A percentile compares a stretch with the other conserved stretches of the same genome.
Evolutionary conservation across 129 eudicot genomes (phyloP).

Genomic region (Flaveria linearis): DNA sequence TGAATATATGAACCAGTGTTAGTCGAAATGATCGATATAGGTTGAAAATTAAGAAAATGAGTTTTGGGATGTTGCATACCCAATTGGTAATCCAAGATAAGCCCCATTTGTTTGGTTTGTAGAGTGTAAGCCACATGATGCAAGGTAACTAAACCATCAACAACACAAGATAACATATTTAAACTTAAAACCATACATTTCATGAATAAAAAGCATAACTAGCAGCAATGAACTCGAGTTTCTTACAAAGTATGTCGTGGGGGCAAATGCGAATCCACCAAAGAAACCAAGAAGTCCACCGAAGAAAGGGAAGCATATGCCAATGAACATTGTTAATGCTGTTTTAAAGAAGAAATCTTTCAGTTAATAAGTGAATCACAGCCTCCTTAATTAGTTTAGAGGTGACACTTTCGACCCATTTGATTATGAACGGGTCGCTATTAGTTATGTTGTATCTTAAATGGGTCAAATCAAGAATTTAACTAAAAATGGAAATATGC

Average conservation of each 20-base stretch:
- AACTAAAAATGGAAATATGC: background rate
- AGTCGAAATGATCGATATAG: background rate
- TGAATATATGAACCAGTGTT: slow-evolving; percentile 19
- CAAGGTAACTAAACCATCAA: slow-evolving; percentile 62
- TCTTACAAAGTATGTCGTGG: slow-evolving; percentile 60
- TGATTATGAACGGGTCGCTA: background rate
- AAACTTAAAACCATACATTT: background rate
- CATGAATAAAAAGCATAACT: background rate
- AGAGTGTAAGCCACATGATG: slow-evolving; percentile 74
- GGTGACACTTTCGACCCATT: background rate
- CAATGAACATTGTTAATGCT: slow-evolving; percentile 18
- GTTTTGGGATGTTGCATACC: slow-evolving; percentile 40
- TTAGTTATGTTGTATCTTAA: background rate
- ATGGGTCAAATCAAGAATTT: background rate
- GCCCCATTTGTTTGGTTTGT: slow-evolving; percentile 52
- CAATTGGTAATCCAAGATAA: slow-evolving; percentile 35
- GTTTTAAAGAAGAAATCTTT: background rate
- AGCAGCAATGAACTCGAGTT: background rate
- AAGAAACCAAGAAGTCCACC: slow-evolving; percentile 62
- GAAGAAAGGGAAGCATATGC: slow-evolving; percentile 28
- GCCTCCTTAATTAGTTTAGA: background rate
- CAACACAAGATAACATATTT: background rate
- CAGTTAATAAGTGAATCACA: background rate
- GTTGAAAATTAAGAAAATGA: slow-evolving; percentile 5
- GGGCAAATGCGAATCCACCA: slow-evolving; percentile 69